Conservation (phyloP, 805 yeast genomes). For the Yarrowia sp. region DNA sequence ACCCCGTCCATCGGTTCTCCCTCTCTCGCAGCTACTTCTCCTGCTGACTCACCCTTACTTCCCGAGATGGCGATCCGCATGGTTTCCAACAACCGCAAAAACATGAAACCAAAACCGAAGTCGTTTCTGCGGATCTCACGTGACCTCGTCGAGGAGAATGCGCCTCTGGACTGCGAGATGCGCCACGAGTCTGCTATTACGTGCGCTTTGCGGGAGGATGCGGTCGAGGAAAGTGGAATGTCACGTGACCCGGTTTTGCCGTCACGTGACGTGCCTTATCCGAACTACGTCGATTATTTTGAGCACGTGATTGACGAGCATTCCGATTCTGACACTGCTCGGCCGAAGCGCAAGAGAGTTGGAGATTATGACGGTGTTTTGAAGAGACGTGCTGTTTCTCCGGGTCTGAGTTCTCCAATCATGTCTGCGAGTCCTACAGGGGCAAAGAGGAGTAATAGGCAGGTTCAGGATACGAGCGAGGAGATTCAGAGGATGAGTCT, state of each 20-base stretch:
- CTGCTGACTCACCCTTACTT: background rate
- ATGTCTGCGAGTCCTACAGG: constrained; percentile 30
- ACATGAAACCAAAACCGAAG: constrained; percentile 33
- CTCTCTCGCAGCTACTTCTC: background rate
- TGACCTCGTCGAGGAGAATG: constrained; percentile 32
- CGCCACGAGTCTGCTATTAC: constrained; percentile 34
- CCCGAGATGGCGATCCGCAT: constrained; percentile 14
- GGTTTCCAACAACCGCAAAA: constrained; percentile 22
- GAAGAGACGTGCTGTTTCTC: constrained; percentile 35
- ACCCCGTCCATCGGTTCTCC: constrained; percentile 12
- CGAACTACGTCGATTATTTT: constrained; percentile 8
- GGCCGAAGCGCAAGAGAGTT: constrained; percentile 2
- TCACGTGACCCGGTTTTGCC: background rate
- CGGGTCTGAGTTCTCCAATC: constrained; percentile 31
- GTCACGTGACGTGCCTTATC: background rate
- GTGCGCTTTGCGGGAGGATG: constrained; percentile 31
- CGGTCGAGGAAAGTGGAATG: background rate
- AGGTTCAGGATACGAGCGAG: constrained; percentile 34
- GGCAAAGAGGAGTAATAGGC: constrained; percentile 30
- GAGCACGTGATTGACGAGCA: constrained; percentile 18
- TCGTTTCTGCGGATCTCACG: constrained; percentile 33
- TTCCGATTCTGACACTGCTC: constrained; percentile 16
- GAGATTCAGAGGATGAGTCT: constrained; percentile 33
- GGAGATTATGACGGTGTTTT: constrained; percentile 2
- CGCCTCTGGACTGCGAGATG: constrained; percentile 34